Evolutionary conservation across 306 rosid species (phyloP).

Genomic region (Vicia villosa): DNA sequence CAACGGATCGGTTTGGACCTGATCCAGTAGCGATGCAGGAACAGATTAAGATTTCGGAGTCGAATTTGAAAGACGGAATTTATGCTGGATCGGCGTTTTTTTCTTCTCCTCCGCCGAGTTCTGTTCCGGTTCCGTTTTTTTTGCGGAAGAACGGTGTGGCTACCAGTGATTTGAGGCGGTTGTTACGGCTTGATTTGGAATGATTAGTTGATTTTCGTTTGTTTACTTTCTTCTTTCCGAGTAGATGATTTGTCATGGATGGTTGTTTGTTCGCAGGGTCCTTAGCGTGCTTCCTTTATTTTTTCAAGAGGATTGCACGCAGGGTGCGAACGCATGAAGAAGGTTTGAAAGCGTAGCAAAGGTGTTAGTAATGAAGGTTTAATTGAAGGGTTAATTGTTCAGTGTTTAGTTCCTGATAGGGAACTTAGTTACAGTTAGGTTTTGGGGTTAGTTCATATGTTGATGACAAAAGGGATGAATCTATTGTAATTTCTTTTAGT

Average conservation of each 20-base stretch:
- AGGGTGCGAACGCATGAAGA: constrained; percentile 38
- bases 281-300: constrained; percentile 67
- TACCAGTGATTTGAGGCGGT: constrained; percentile 55
- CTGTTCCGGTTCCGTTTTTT: constrained; percentile 69
- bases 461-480: constrained; percentile 24
- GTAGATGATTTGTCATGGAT: constrained; percentile 18
- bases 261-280: constrained; percentile 37
- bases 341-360: constrained; percentile 14
- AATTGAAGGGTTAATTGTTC: neutral
- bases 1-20: constrained; percentile 73
- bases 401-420: constrained; percentile 3
- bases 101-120: constrained; percentile 78
- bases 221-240: neutral
- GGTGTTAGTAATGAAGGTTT: constrained; percentile 6
- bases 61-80: constrained; percentile 48
- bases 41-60: constrained; percentile 59
- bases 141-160: constrained; percentile 57
- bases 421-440: constrained; percentile 35
- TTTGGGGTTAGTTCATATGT: constrained; percentile 17
- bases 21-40: constrained; percentile 61
- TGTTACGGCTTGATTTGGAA: constrained; percentile 60
- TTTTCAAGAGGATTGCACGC: constrained; percentile 70
- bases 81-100: constrained; percentile 62
- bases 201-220: constrained; percentile 27
- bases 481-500: constrained; percentile 32